Conservation (phyloP, 495 filamentous ascomycete genomes). For the Extremus antarcticus region DNA sequence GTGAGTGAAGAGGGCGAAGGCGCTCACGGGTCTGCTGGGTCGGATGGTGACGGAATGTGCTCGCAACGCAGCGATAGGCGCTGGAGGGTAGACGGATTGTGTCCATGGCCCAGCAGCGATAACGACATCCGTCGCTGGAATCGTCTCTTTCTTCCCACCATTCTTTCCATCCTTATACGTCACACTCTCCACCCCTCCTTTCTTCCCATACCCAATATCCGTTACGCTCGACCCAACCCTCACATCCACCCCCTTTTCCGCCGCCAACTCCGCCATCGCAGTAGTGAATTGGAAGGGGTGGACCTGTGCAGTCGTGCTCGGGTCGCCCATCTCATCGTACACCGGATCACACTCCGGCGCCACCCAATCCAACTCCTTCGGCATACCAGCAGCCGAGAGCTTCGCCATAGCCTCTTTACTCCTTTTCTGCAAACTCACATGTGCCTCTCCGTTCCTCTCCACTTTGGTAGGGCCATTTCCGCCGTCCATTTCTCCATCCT, state of each 20-base stretch:
- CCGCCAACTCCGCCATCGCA: constrained; percentile 69
- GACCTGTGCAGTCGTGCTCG: constrained; percentile 78
- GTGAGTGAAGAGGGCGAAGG: constrained; percentile 83
- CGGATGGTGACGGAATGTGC: constrained; percentile 87
- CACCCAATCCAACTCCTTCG: constrained; percentile 81
- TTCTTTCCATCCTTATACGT: constrained; percentile 45
- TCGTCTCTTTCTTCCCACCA: constrained; percentile 37
- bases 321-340: constrained; percentile 77
- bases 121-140: constrained; percentile 70
- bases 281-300: constrained; percentile 91
- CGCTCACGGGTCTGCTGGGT: constrained; percentile 60
- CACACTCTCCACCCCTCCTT: constrained; percentile 49
- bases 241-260: constrained; percentile 46
- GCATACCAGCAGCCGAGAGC: constrained; percentile 52
- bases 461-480: constrained; percentile 11
- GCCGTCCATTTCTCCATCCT: constrained; percentile 25
- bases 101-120: constrained; percentile 91
- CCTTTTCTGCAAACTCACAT: constrained; percentile 61
- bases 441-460: constrained; percentile 13
- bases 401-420: constrained; percentile 48
- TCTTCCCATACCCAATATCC: constrained; percentile 45
- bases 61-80: constrained; percentile 68
- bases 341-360: constrained; percentile 49
- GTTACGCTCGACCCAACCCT: constrained; percentile 45
- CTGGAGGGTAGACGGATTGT: constrained; percentile 53